Conservation (phyloP, 2,329 filamentous ascomycete genomes). For the Emergomyces pasteurianus region DNA sequence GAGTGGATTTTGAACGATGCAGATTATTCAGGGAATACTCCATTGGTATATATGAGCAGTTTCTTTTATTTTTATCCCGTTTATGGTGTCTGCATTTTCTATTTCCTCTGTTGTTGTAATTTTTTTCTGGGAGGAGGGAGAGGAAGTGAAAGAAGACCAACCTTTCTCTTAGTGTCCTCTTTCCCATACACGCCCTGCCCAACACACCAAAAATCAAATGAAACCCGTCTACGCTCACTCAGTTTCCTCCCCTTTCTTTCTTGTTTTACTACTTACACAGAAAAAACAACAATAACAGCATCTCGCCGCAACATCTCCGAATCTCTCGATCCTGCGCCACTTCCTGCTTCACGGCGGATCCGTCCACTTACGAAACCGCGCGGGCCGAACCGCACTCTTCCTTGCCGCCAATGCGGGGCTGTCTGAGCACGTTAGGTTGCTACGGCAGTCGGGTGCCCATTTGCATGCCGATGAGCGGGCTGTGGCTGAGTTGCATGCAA, state of each 20-base stretch:
- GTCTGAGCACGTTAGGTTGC: constrained; percentile 41
- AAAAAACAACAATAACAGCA: constrained; percentile 37
- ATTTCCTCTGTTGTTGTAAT: not conserved
- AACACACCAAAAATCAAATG: not conserved
- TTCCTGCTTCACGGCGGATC: constrained; percentile 46
- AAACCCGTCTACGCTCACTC: too few species aligned
- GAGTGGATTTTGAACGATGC: constrained; percentile 58
- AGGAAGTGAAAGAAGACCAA: not conserved
- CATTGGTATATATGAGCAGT: constrained; percentile 24
- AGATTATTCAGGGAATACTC: constrained; percentile 73
- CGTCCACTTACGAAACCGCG: constrained; percentile 48
- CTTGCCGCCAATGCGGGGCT: constrained; percentile 47
- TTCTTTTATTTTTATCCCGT: not conserved
- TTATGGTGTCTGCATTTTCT: not conserved
- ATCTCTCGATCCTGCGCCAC: constrained; percentile 43
- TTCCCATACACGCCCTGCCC: not conserved
- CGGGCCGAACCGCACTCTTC: constrained; percentile 47
- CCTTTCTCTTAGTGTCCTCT: not conserved
- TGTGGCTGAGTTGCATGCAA: constrained; percentile 39
- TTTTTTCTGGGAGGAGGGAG: not conserved
- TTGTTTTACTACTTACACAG: not conserved
- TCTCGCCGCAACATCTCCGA: constrained; percentile 45
- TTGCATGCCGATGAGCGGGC: constrained; percentile 45
- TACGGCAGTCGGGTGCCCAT: constrained; percentile 47
- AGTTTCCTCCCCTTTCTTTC: too few species aligned